A percentile compares a stretch with the other conserved stretches of the same genome.
Evolutionary conservation across 2,329 filamentous ascomycete genomes (phyloP).

Genomic region (Arthrobotrys sphaeroides): DNA sequence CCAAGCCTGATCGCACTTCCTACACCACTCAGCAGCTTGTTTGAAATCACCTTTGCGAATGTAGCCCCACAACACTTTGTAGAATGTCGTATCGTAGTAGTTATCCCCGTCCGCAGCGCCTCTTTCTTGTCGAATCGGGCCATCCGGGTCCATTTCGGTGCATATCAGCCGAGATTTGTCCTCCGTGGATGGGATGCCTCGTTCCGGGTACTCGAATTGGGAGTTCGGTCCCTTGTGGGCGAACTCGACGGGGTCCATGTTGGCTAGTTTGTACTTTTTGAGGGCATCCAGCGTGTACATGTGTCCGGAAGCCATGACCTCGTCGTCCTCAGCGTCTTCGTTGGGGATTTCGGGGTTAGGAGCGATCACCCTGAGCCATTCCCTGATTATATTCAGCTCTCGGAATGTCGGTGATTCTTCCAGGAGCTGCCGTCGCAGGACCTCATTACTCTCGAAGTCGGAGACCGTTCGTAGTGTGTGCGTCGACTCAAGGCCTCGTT

Average conservation of each 20-base stretch:
- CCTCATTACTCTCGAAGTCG: slow-evolving; percentile 56
- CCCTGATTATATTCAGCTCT: slow-evolving; percentile 81
- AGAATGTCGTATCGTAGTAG: slow-evolving; percentile 87
- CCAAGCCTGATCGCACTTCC: slow-evolving; percentile 87
- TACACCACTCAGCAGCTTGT: slow-evolving; percentile 84
- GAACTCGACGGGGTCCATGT: slow-evolving; percentile 45
- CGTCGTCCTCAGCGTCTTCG: slow-evolving; percentile 78
- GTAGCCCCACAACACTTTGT: slow-evolving; percentile 94
- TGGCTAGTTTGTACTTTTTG: slow-evolving; percentile 84
- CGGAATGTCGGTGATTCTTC: slow-evolving; percentile 75
- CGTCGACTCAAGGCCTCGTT: slow-evolving; percentile 62
- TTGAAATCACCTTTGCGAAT: slow-evolving; percentile 81
- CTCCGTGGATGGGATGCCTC: slow-evolving; percentile 63
- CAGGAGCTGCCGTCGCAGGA: slow-evolving; percentile 77
- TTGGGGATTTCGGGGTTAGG: slow-evolving; percentile 74
- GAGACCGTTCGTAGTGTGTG: slow-evolving; percentile 53
- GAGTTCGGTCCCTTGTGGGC: slow-evolving; percentile 22
- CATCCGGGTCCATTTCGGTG: slow-evolving; percentile 92
- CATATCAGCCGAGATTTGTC: slow-evolving; percentile 73
- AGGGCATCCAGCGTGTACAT: slow-evolving; percentile 89
- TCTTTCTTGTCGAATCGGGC: slow-evolving; percentile 79
- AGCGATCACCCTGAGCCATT: slow-evolving; percentile 85
- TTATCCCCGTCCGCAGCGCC: slow-evolving; percentile 83
- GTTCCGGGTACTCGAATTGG: slow-evolving; percentile 47
- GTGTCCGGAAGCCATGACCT: slow-evolving; percentile 88